phyloP scores from a whole-genome alignment of 352 stramenopile genomes.

The Blastocystis sp. region DNA sequence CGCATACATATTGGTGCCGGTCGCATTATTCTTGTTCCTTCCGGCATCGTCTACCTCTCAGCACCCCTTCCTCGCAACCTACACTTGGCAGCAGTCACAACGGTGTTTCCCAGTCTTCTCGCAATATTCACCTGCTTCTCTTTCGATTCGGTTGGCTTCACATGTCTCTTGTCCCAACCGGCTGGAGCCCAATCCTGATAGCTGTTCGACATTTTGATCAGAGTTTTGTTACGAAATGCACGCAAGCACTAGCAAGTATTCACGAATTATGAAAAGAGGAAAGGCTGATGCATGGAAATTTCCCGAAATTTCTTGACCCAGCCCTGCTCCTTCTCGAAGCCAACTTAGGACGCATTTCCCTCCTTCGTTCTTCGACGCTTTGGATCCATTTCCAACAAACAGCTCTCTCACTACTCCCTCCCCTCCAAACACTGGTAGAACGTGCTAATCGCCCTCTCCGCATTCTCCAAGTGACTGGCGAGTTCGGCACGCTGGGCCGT shows the following conservation, averaged over 20 bases:
- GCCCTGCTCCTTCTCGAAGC: neutral
- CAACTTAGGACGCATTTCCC: too few species aligned
- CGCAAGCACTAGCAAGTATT: neutral
- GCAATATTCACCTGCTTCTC: constrained; percentile 78
- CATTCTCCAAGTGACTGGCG: constrained; percentile 17
- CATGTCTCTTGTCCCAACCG: constrained; percentile 78
- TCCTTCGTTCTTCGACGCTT: too few species aligned
- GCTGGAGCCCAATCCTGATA: constrained; percentile 78
- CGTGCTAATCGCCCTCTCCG: constrained; percentile 34
- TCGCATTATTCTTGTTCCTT: constrained; percentile 83
- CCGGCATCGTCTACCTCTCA: constrained; percentile 74
- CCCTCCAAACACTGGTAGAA: constrained; percentile 63
- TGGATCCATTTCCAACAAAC: too few species aligned
- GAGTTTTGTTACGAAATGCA: too few species aligned
- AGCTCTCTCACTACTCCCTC: neutral
- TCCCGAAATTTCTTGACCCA: constrained; percentile 13
- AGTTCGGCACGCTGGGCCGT: neutral
- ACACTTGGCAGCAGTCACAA: constrained; percentile 80
- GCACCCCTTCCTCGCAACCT: constrained; percentile 67
- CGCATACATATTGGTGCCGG: constrained; percentile 79
- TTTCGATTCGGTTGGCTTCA: constrained; percentile 74
- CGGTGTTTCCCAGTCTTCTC: constrained; percentile 76
- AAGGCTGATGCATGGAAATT: neutral
- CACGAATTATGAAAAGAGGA: neutral
- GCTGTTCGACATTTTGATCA: constrained; percentile 6